Evolutionary conservation across 2,329 filamentous ascomycete genomes (phyloP).

Genomic region (Sarocladiaceae sp.): DNA sequence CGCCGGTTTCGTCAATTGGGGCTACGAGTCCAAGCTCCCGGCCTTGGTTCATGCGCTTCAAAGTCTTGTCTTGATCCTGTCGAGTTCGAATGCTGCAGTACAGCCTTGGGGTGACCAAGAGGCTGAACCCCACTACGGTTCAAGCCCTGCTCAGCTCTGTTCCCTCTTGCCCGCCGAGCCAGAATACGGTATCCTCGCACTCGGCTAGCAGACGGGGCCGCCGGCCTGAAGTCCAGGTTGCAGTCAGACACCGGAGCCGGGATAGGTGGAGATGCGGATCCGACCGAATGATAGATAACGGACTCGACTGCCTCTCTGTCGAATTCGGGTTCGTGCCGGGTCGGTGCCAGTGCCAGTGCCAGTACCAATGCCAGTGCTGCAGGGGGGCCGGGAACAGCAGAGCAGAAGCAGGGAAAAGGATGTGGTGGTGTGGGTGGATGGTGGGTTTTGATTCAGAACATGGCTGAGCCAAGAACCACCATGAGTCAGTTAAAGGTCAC

Average conservation of each 20-base stretch:
- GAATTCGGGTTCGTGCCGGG: not conserved
- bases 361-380: not conserved
- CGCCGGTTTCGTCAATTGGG: slow-evolving; percentile 1
- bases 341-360: not conserved
- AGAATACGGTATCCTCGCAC: not conserved
- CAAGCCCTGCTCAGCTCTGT: not conserved
- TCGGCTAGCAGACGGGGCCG: not conserved
- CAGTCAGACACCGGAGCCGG: not conserved
- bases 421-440: not conserved
- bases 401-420: slow-evolving; percentile 1
- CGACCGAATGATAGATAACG: not conserved
- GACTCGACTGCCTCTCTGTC: not conserved
- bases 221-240: not conserved
- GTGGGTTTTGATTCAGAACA: slow-evolving; percentile 3
- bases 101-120: not conserved
- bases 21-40: too few relatives aligned
- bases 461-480: not conserved
- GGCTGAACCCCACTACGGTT: not conserved
- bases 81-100: too few relatives aligned
- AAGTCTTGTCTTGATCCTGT: too few relatives aligned
- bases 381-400: not conserved
- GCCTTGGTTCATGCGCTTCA: too few relatives aligned
- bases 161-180: not conserved
- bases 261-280: slow-evolving; percentile 8
- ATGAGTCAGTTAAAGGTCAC: slow-evolving; percentile 5